Percentiles rank a stretch among this genome's conserved stretches.
Conservation (phyloP, 2,329 filamentous ascomycete species). For the Pochonia chlamydosporia region DNA sequence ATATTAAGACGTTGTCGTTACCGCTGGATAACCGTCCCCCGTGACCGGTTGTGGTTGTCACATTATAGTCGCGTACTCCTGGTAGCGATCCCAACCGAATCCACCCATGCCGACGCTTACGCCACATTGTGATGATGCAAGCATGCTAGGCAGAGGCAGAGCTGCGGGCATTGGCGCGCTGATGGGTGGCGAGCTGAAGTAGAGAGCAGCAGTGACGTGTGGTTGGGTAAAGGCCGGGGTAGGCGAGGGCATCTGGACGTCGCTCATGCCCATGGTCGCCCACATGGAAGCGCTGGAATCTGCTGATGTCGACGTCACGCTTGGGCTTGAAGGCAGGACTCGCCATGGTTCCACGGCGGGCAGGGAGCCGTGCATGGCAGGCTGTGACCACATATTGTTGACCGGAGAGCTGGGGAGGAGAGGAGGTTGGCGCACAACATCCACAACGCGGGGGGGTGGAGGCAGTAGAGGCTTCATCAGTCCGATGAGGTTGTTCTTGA, state of each 20-base stretch:
- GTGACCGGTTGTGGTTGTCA: constrained; percentile 59
- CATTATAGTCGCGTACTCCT: constrained; percentile 82
- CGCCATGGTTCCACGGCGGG: constrained; percentile 82
- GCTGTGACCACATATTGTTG: constrained; percentile 76
- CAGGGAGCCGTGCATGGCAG: constrained; percentile 57
- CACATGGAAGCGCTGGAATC: constrained; percentile 71
- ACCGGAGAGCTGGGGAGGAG: constrained; percentile 78
- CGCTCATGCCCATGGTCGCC: constrained; percentile 70
- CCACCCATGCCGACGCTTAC: constrained; percentile 64
- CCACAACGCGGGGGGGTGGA: constrained; percentile 80
- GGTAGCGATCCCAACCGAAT: constrained; percentile 83
- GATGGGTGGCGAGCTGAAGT: constrained; percentile 74
- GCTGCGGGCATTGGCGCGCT: constrained; percentile 63
- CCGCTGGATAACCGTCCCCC: constrained; percentile 40
- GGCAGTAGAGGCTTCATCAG: constrained; percentile 85
- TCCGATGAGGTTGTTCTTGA: constrained; percentile 78
- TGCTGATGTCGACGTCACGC: constrained; percentile 62
- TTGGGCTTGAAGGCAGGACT: constrained; percentile 83
- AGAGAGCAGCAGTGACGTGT: constrained; percentile 66
- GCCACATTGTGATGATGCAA: constrained; percentile 73
- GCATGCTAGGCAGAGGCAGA: constrained; percentile 79
- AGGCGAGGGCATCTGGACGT: constrained; percentile 71
- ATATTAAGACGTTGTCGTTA: constrained; percentile 39
- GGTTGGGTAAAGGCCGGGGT: constrained; percentile 71
- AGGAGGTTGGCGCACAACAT: constrained; percentile 80